Evolutionary conservation across 2,329 filamentous ascomycete species (phyloP).

Genomic region (Parasarocladium wereldwijsianum): DNA sequence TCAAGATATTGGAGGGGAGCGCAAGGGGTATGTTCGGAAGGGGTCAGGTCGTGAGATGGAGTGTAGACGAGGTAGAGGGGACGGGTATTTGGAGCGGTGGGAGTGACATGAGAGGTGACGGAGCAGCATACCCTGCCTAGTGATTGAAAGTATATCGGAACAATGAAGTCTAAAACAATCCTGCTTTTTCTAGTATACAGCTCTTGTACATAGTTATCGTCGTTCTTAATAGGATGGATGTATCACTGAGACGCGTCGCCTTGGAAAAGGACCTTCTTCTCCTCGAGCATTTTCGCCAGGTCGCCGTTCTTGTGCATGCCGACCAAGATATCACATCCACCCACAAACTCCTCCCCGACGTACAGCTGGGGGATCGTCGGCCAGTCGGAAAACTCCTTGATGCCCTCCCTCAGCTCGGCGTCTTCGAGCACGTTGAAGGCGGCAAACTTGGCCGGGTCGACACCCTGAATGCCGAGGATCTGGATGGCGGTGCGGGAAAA

Average conservation of each 20-base stretch:
- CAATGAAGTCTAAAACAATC: not conserved
- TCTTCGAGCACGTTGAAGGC: slow-evolving; percentile 97
- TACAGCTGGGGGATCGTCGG: slow-evolving; percentile 97
- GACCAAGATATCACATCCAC: slow-evolving; percentile 93
- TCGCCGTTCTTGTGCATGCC: slow-evolving; percentile 96
- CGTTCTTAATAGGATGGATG: not conserved
- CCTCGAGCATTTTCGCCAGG: slow-evolving; percentile 77
- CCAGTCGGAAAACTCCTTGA: slow-evolving; percentile 99
- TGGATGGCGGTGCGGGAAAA: slow-evolving; percentile 93
- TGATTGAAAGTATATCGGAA: not conserved
- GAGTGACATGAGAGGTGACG: slow-evolving; percentile 79
- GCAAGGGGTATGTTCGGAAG: slow-evolving; percentile 61
- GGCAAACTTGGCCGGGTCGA: slow-evolving; percentile 92
- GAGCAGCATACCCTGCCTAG: slow-evolving; percentile 43
- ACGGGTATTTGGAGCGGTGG: slow-evolving; percentile 71
- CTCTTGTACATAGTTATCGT: slow-evolving; percentile 9
- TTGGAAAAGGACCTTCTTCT: slow-evolving; percentile 57
- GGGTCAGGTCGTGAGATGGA: slow-evolving; percentile 72
- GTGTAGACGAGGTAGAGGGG: slow-evolving; percentile 54
- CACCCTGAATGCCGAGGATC: slow-evolving; percentile 85
- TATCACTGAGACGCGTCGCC: slow-evolving; percentile 16
- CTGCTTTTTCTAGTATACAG: slow-evolving; percentile 10
- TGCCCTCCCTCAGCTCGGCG: slow-evolving; percentile 70
- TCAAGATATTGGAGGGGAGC: slow-evolving; percentile 52
- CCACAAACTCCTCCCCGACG: slow-evolving; percentile 87